These are phyloP conservation scores for Fulvia fulva DNA, from an alignment of 2,329 filamentous ascomycete genomes.

Conservation along the genomic window DNA sequence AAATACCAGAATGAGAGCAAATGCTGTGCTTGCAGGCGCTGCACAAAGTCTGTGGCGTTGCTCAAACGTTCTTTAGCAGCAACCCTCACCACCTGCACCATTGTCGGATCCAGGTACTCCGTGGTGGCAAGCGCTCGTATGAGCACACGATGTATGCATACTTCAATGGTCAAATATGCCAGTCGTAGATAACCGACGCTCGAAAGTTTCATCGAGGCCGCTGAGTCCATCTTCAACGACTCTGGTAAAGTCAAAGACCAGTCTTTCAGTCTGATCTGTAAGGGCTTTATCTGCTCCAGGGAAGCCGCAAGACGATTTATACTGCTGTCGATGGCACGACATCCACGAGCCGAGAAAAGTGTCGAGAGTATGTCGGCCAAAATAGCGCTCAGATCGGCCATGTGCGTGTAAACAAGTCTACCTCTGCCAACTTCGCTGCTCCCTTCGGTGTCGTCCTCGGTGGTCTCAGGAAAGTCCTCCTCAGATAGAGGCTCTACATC, in stretches of 20 bases:
- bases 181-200: constrained; percentile 43
- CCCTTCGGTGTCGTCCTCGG: constrained; percentile 28
- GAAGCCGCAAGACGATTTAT: constrained; percentile 15
- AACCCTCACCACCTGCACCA: constrained; percentile 38
- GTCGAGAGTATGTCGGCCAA: constrained; percentile 22
- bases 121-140: constrained; percentile 32
- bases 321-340: constrained; percentile 16
- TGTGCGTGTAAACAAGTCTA: constrained; percentile 29
- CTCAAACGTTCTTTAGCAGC: constrained; percentile 43
- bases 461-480: constrained; percentile 31
- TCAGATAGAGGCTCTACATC: constrained; percentile 22
- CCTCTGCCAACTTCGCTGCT: constrained; percentile 30
- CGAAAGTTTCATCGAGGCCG: constrained; percentile 29
- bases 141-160: constrained; percentile 43
- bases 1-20: constrained; percentile 48
- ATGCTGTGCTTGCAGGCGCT: constrained; percentile 42
- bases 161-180: constrained; percentile 45
- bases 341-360: constrained; percentile 23
- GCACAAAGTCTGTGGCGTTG: constrained; percentile 45
- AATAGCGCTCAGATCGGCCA: constrained; percentile 26
- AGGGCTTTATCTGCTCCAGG: constrained; percentile 25
- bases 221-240: constrained; percentile 26
- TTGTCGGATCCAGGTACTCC: constrained; percentile 26
- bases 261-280: constrained; percentile 26
- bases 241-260: constrained; percentile 26